Evolutionary conservation across 768 basidiomycete genomes (phyloP).

Genomic region (Boletus tylopilopsis): DNA sequence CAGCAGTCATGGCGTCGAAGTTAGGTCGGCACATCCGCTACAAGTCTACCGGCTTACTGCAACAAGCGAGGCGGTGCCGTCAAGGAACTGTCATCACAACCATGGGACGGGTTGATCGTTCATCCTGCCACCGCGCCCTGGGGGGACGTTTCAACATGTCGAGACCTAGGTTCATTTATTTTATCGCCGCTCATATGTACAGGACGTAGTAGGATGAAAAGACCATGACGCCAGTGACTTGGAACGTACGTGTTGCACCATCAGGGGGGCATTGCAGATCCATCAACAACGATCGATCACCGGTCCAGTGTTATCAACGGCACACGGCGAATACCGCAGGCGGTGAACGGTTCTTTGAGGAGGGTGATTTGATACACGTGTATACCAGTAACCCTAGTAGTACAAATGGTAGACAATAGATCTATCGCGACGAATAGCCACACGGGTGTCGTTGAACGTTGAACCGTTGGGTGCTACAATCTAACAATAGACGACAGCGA

Average conservation of each 20-base stretch:
- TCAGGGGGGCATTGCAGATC: constrained; percentile 4
- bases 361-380: constrained; percentile 17
- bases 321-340: not conserved
- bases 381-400: constrained; percentile 5
- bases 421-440: constrained; percentile 3
- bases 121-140: not conserved
- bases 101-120: not conserved
- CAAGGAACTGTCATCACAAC: not conserved
- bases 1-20: no score
- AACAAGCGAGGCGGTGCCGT: not conserved
- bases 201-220: not conserved
- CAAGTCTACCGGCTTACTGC: not conserved
- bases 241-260: not conserved
- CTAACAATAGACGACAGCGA: constrained; percentile 6
- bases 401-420: not conserved
- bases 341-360: constrained; percentile 1
- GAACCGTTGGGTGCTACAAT: not conserved
- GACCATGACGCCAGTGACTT: not conserved
- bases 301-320: not conserved
- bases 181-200: not conserved
- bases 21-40: no score
- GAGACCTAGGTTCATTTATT: not conserved
- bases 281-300: constrained; percentile 7
- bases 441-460: constrained; percentile 2
- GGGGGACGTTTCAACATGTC: not conserved